phyloP scores from a whole-genome alignment of 2,329 filamentous ascomycete species.

The Verticillium nonalfalfae region DNA sequence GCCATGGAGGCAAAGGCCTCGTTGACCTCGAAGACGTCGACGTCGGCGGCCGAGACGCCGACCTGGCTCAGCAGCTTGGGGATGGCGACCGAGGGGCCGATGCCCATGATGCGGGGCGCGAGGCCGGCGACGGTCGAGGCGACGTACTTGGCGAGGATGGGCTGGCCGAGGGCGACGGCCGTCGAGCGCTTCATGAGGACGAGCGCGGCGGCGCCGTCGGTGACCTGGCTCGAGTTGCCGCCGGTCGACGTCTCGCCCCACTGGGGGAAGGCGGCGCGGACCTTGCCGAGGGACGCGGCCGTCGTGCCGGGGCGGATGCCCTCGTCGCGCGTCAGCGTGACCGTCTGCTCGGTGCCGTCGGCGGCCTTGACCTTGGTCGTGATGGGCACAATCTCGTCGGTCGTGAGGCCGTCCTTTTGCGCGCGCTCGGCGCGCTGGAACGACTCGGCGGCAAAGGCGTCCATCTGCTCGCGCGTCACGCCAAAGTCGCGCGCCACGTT shows the following conservation, averaged over 20 bases:
- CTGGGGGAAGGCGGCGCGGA: slow-evolving; percentile 83
- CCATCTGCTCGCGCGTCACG: slow-evolving; percentile 73
- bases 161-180: slow-evolving; percentile 78
- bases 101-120: slow-evolving; percentile 93
- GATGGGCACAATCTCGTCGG: slow-evolving; percentile 92
- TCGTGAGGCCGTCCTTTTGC: slow-evolving; percentile 86
- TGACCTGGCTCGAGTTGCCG: slow-evolving; percentile 91
- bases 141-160: slow-evolving; percentile 91
- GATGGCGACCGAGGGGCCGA: slow-evolving; percentile 68
- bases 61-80: slow-evolving; percentile 80
- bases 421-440: slow-evolving; percentile 83
- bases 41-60: slow-evolving; percentile 71
- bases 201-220: slow-evolving; percentile 85
- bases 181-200: slow-evolving; percentile 93
- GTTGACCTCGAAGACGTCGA: slow-evolving; percentile 91
- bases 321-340: slow-evolving; percentile 81
- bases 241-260: slow-evolving; percentile 84
- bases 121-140: slow-evolving; percentile 87
- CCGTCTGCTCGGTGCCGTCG: slow-evolving; percentile 70
- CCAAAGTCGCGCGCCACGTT: slow-evolving; percentile 91
- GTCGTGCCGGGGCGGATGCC: slow-evolving; percentile 89
- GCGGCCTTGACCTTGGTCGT: slow-evolving; percentile 75
- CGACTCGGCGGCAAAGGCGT: slow-evolving; percentile 79
- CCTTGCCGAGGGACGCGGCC: slow-evolving; percentile 72
- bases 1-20: slow-evolving; percentile 98